Conservation (phyloP, 768 basidiomycete genomes). For the Suillus cothurnatus region DNA sequence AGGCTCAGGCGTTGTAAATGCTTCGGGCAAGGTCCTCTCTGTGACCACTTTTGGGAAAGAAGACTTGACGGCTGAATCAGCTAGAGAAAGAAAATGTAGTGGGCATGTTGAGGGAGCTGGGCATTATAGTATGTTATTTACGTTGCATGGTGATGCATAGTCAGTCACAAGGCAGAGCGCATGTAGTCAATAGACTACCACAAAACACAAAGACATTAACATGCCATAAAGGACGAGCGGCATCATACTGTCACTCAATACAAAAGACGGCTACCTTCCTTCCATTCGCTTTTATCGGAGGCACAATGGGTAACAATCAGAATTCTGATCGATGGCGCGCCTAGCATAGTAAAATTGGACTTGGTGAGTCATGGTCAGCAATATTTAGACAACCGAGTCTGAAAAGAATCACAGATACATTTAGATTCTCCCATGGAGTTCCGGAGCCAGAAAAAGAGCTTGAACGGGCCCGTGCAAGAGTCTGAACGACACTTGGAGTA, state of each 20-base stretch:
- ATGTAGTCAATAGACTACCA: neutral
- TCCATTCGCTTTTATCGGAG: neutral
- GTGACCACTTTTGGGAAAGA: conserved; percentile 58
- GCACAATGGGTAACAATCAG: neutral
- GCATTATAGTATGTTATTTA: neutral
- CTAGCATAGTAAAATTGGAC: neutral
- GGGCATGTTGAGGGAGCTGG: neutral
- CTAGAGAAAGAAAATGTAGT: conserved; percentile 26
- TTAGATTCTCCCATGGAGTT: neutral
- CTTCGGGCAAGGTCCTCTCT: conserved; percentile 19
- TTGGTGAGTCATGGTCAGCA: neutral
- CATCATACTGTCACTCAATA: too few relatives aligned
- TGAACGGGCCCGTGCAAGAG: neutral
- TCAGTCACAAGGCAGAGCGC: too few relatives aligned
- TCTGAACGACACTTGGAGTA: neutral
- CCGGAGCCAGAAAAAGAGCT: neutral
- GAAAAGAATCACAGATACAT: neutral
- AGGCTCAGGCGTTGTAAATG: conserved; percentile 26
- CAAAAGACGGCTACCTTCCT: neutral
- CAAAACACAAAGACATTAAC: neutral
- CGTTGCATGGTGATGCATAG: neutral
- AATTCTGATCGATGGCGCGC: neutral
- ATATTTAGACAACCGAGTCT: neutral
- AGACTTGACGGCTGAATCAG: conserved; percentile 50
- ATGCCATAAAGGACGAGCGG: too few relatives aligned